Percentiles rank a stretch among this genome's conserved stretches.
Evolutionary conservation across 78 protist species (phyloP).

Genomic region (Parvularia atlantis): DNA sequence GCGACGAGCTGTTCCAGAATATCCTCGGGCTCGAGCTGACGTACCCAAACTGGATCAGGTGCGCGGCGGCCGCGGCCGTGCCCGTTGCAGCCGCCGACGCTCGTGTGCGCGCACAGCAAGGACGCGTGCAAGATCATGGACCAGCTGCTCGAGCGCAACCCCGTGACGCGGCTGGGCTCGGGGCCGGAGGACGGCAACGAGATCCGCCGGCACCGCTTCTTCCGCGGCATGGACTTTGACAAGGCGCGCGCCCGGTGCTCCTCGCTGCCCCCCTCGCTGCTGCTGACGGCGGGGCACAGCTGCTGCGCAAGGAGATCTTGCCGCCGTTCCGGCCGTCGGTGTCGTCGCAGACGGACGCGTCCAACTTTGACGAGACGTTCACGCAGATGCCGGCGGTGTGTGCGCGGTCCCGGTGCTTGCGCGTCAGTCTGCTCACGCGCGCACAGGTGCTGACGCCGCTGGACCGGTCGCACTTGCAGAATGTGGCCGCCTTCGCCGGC

Average conservation of each 20-base stretch:
- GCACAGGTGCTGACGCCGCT: too few relatives aligned
- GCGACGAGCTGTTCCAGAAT: constrained; percentile 36
- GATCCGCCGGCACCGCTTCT: constrained; percentile 47
- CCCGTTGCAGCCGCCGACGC: not conserved
- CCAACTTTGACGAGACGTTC: too few relatives aligned
- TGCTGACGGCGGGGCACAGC: too few relatives aligned
- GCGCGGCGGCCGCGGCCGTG: not conserved
- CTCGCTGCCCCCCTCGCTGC: too few relatives aligned
- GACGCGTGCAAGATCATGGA: not conserved
- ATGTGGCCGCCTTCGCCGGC: too few relatives aligned
- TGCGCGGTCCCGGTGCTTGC: too few relatives aligned
- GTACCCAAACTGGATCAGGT: constrained; percentile 3
- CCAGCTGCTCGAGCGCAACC: constrained; percentile 24
- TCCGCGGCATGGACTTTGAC: constrained; percentile 49
- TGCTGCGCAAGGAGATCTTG: not conserved
- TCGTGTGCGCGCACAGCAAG: not conserved
- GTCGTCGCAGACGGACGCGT: too few relatives aligned
- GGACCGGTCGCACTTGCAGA: too few relatives aligned
- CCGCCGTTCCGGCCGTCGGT: constrained; percentile 8
- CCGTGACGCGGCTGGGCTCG: constrained; percentile 34
- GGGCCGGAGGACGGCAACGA: constrained; percentile 4
- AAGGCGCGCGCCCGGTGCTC: too few relatives aligned
- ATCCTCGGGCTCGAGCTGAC: constrained; percentile 17
- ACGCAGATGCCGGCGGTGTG: too few relatives aligned
- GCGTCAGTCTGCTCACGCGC: too few relatives aligned